Base-by-base conservation (phyloP, 1,284 basidiomycete genomes). In the Cryptococcus amylolentus region DNA sequence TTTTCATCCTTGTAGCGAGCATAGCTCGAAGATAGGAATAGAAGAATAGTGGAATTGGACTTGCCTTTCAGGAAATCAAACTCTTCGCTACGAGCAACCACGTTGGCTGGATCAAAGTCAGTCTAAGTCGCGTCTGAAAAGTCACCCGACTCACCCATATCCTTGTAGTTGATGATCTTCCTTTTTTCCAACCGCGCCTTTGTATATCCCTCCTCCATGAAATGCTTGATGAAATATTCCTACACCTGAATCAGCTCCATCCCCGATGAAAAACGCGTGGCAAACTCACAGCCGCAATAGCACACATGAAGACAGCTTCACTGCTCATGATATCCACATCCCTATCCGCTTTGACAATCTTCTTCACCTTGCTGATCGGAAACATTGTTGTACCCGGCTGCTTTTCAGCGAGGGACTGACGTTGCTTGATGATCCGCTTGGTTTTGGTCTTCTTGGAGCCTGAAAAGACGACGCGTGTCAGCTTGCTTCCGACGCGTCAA, bases 341-440 rank as follows among this genome's bases (percentile, higher is more conserved):
- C 58, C 76, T 75, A 64, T 80, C 79, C 9, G 77, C 76, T 58
- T 79, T 79, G 62, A 79, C 69, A 58, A 80, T 78, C 60, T 68
- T 67, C 62, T 78, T 76, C 12, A 80, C 68, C 35, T 78, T 67
- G n/a, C 72, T 64, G 6, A 74, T 66, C 7, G 78, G 78, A 52
- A 79, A 72, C 5, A 73, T 62, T 4, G 77, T 76, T 35, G 72
- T 77, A 27, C 78, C 78, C 1, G 60, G 53, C 44, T 64, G 60
- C 62, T 76, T 76, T 56, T 76, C 74, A 23, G 72, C 62, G 9
- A 76, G 55, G 2, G 70, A 72, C 64, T 74, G 71, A 39, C 73
- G 69, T 40, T 70, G 67, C 52, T 75, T 75, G 44, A 66, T 69
- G 7, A 70, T 52, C 49, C 68, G 57, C 55, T 71, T 72, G 38